Percentiles rank a stretch among this genome's conserved stretches.
phyloP scores from a whole-genome alignment of 192 early-diverging fungal species.

The Mortierella claussenii region DNA sequence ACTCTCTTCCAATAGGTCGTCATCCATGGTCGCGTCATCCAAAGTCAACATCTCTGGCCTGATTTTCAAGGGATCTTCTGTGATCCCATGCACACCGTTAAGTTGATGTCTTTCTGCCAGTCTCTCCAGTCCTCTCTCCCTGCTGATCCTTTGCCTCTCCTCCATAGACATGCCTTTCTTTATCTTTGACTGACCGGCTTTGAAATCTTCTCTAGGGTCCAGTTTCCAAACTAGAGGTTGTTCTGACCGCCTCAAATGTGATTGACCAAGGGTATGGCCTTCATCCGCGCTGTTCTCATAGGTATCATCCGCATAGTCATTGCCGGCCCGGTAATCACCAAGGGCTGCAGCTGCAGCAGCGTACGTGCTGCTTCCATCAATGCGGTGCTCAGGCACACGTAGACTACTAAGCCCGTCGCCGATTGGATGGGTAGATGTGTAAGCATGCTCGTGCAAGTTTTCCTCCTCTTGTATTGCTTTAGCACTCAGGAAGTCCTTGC shows the following conservation, averaged over 20 bases:
- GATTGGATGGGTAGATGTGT: background rate
- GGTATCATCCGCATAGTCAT: background rate
- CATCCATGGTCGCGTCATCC: conserved; percentile 1
- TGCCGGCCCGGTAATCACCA: background rate
- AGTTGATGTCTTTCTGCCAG: conserved; percentile 10
- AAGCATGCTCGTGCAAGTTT: conserved; percentile 1
- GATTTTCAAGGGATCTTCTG: conserved; percentile 5
- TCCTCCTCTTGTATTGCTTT: conserved; percentile 34
- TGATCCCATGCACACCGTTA: conserved; percentile 26
- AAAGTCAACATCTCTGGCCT: conserved; percentile 18
- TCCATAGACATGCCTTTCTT: conserved; percentile 17
- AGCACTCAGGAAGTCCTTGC: conserved; percentile 33
- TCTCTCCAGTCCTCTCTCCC: conserved; percentile 3
- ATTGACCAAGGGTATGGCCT: background rate
- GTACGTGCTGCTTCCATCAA: conserved; percentile 2
- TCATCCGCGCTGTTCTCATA: conserved; percentile 1
- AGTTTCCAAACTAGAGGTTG: conserved; percentile 37
- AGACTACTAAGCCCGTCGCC: too few species aligned
- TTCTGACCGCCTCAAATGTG: conserved; percentile 30
- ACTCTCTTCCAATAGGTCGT: background rate
- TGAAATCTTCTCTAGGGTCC: conserved; percentile 46
- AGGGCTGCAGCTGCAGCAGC: conserved; percentile 2
- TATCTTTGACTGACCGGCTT: conserved; percentile 37
- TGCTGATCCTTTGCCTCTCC: background rate
- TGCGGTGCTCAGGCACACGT: background rate